These are phyloP conservation scores for Thelephora aurantiotincta DNA, from an alignment of 768 basidiomycete genomes.

Conservation along the genomic window DNA sequence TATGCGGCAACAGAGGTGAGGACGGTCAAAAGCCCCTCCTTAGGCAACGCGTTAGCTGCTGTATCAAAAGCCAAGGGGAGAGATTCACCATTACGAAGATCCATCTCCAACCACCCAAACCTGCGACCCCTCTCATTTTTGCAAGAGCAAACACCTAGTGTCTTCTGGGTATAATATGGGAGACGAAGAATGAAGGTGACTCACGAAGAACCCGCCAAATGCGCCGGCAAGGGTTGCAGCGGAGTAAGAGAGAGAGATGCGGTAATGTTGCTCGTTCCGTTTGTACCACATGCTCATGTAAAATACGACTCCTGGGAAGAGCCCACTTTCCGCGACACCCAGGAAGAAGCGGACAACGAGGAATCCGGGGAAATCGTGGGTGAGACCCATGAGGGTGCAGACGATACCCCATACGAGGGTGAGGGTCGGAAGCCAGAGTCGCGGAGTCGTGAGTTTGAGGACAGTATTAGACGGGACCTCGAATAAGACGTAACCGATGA, in stretches of 20 bases:
- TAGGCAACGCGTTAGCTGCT: background rate
- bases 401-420: constrained; percentile 26
- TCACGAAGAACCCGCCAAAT: constrained; percentile 14
- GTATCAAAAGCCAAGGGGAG: background rate
- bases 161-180: no score
- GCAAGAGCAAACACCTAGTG: constrained; percentile 15
- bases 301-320: constrained; percentile 28
- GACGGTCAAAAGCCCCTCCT: constrained; percentile 29
- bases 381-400: constrained; percentile 22
- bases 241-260: constrained; percentile 17
- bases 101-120: constrained; percentile 17
- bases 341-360: constrained; percentile 28
- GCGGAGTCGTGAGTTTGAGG: constrained; percentile 23
- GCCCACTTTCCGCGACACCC: constrained; percentile 27
- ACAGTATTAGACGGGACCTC: constrained; percentile 27
- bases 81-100: constrained; percentile 23
- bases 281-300: constrained; percentile 34
- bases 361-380: constrained; percentile 23
- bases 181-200: background rate
- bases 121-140: constrained; percentile 15
- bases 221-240: constrained; percentile 15
- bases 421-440: constrained; percentile 25
- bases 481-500: constrained; percentile 25
- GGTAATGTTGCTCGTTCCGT: constrained; percentile 16
- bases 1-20: constrained; percentile 18